These are phyloP conservation scores for Solanum aculeatissimum DNA, from an alignment of 305 asterid genomes.

Conservation along the genomic window DNA sequence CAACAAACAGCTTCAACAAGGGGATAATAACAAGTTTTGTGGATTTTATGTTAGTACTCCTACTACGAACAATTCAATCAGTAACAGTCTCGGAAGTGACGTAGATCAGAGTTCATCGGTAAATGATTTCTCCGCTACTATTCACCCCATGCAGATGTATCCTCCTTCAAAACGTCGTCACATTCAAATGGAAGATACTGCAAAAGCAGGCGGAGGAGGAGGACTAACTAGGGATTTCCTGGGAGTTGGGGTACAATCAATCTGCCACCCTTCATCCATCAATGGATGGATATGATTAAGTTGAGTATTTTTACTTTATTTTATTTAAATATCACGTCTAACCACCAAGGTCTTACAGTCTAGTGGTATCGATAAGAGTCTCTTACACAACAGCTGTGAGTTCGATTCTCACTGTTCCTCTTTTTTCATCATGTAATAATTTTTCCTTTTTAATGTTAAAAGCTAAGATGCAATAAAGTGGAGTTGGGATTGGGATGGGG, in stretches of 20 bases:
- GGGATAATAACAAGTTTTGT: conserved; percentile 15
- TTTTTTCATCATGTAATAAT: background rate
- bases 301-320: background rate
- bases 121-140: conserved; percentile 14
- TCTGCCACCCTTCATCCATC: conserved; percentile 66
- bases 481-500: too few relatives aligned
- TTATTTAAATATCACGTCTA: background rate
- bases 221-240: conserved; percentile 34
- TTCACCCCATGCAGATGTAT: conserved; percentile 39
- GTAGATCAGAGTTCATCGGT: conserved; percentile 30
- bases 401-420: background rate
- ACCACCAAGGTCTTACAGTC: background rate
- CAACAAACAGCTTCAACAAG: conserved; percentile 8
- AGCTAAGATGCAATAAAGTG: conserved; percentile 18
- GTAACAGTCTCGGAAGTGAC: conserved; percentile 25
- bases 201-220: background rate
- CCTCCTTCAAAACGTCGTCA: conserved; percentile 26
- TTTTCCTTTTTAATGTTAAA: background rate
- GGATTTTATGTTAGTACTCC: conserved; percentile 24
- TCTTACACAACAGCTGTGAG: background rate
- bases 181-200: background rate
- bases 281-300: conserved; percentile 69
- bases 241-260: conserved; percentile 29
- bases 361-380: background rate
- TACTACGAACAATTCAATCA: conserved; percentile 9